Percentiles rank a stretch among this genome's conserved stretches.
Conservation (phyloP, 768 basidiomycete species). For the Russula emetica region DNA sequence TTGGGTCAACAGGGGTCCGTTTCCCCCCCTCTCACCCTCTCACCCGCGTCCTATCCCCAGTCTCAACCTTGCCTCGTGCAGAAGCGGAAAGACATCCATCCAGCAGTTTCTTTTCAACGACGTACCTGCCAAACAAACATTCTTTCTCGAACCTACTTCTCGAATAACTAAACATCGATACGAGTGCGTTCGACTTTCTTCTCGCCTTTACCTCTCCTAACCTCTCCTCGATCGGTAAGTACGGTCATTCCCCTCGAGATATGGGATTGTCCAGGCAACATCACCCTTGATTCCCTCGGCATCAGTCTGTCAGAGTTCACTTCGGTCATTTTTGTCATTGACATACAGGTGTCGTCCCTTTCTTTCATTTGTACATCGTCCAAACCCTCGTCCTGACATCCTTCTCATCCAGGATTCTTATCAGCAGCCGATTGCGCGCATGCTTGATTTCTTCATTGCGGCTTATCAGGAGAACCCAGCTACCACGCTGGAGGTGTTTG, state of each 20-base stretch:
- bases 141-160: conserved; percentile 86
- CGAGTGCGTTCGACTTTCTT: conserved; percentile 57
- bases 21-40: conserved; percentile 10
- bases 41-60: neutral
- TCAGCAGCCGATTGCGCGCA: conserved; percentile 75
- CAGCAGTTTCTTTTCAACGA: conserved; percentile 88
- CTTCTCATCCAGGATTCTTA: conserved; percentile 60
- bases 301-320: conserved; percentile 74
- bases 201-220: conserved; percentile 3
- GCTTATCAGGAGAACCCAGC: conserved; percentile 71
- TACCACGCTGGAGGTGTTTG: conserved; percentile 84
- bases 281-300: conserved; percentile 73
- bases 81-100: conserved; percentile 91
- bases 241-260: conserved; percentile 90
- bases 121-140: conserved; percentile 75
- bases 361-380: conserved; percentile 11
- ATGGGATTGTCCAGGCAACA: conserved; percentile 92
- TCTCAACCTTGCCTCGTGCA: conserved; percentile 33
- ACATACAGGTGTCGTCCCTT: conserved; percentile 69
- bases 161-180: conserved; percentile 67
- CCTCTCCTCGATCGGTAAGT: conserved; percentile 40
- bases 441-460: conserved; percentile 76
- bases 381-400: neutral
- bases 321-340: conserved; percentile 88
- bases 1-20: conserved; percentile 66